Base-by-base conservation (phyloP, 768 basidiomycete species). In the Cyclocybe cylindracea region DNA sequence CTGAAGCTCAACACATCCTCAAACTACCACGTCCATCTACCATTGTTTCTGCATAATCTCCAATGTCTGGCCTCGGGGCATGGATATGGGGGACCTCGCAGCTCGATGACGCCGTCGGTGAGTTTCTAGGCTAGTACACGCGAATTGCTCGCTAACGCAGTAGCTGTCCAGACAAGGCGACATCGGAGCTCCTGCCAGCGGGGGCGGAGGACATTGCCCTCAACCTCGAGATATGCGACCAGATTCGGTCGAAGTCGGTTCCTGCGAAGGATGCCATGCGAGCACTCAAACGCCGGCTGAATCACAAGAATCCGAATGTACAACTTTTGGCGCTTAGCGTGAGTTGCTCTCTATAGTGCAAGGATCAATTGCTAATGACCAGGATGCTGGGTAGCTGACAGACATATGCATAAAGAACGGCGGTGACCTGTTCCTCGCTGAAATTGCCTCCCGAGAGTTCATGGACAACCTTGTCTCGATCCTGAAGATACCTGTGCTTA, bases 341-440 rank as follows among this genome's bases (percentile, higher is more conserved):
- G 66, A 62, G 91, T 79, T 36, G 33, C 14, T n/a, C 43, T 33
- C 32, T n/a, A 29, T 7, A 32, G 29, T 40, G 44, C 31, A 43
- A 36, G 50, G 29, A 51, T 38, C 32, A 14, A 11, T 49, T 41
- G 45, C 48, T 31, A 13, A 37, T 39, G 34, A 46, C 34, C 16
- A 44, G 14, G 9, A 46, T 34, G 2, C 16, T 35, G 32, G 46
- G 9, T 65, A 96, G 90, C 77, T 98, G 44, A 85, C 90, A 42
- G 97, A 98, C 69, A 78, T 86, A 7, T 94, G 92, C 62, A 81
- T 98, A 67, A 99, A 99, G 85, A 99, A 99, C 62, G 94, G 93
- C 8, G 97, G 97, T 0, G 94, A 98, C 58, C 83, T 86, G 39
- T 98, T 99, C 64, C 73, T 98, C 44, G 68, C 69, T 2, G 94